Conservation (phyloP, 2,329 filamentous ascomycete species). For the Diaporthe citriasiana region DNA sequence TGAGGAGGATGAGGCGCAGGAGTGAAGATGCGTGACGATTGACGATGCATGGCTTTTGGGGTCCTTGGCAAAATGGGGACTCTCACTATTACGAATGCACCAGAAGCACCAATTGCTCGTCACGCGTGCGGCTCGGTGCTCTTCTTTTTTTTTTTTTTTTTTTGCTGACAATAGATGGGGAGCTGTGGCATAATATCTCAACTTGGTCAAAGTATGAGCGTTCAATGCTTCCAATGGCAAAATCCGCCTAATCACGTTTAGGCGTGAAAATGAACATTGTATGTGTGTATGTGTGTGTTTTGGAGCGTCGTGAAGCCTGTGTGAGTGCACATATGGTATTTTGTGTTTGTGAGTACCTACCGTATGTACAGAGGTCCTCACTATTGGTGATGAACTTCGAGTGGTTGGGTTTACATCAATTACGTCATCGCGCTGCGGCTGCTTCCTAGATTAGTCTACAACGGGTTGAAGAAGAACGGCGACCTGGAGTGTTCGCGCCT, state of each 20-base stretch:
- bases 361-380: neutral
- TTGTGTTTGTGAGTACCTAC: neutral
- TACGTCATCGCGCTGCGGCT: conserved; percentile 13
- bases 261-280: neutral
- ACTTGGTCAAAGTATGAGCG: neutral
- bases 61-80: neutral
- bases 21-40: conserved; percentile 40
- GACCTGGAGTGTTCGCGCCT: neutral
- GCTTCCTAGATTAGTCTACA: neutral
- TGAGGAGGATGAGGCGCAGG: conserved; percentile 46
- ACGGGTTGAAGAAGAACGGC: neutral
- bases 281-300: neutral
- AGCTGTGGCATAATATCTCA: neutral
- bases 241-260: neutral
- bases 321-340: neutral
- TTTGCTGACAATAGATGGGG: neutral
- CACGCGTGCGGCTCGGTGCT: neutral
- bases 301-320: neutral
- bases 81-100: neutral
- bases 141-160: neutral
- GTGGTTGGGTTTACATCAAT: neutral
- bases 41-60: conserved; percentile 10
- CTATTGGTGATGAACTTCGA: neutral
- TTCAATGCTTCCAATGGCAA: neutral
- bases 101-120: neutral